phyloP scores from a whole-genome alignment of 192 early-diverging fungal genomes.

The Coemansia sp. region DNA sequence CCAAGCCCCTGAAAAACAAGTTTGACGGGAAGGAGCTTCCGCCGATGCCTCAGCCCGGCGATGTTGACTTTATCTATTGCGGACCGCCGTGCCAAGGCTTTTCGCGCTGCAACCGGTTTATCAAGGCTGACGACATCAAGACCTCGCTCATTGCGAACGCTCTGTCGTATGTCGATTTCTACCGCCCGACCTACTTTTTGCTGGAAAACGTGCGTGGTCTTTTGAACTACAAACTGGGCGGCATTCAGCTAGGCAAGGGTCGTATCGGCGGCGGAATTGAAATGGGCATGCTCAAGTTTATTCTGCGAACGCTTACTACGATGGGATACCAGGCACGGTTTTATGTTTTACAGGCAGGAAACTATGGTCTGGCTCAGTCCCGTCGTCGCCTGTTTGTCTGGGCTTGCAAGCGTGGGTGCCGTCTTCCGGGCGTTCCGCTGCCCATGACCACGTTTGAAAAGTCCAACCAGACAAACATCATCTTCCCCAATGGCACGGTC shows the following conservation, averaged over 20 bases:
- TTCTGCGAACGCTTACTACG: constrained; percentile 61
- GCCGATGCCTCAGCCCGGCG: constrained; percentile 63
- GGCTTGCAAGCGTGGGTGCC: constrained; percentile 59
- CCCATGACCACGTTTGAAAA: constrained; percentile 59
- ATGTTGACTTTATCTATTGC: constrained; percentile 73
- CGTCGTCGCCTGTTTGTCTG: constrained; percentile 69
- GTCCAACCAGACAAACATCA: constrained; percentile 45
- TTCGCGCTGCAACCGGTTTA: constrained; percentile 61
- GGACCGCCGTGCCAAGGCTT: constrained; percentile 78
- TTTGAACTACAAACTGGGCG: constrained; percentile 60
- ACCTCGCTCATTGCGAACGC: constrained; percentile 66
- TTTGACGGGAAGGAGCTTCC: constrained; percentile 41
- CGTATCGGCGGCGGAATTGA: constrained; percentile 60
- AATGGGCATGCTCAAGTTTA: constrained; percentile 70
- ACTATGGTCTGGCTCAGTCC: constrained; percentile 65
- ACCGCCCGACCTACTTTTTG: constrained; percentile 66
- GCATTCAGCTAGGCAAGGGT: constrained; percentile 55
- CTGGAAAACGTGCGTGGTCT: constrained; percentile 73
- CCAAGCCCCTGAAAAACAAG: constrained; percentile 41
- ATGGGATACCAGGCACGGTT: constrained; percentile 72
- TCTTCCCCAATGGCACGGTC: constrained; percentile 38
- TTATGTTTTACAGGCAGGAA: constrained; percentile 65
- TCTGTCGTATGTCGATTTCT: constrained; percentile 71
- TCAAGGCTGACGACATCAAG: constrained; percentile 68
- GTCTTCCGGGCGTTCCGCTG: constrained; percentile 62